These are phyloP conservation scores for Colletotrichum sp. DNA, from an alignment of 2,329 filamentous ascomycete species.

Conservation along the genomic window DNA sequence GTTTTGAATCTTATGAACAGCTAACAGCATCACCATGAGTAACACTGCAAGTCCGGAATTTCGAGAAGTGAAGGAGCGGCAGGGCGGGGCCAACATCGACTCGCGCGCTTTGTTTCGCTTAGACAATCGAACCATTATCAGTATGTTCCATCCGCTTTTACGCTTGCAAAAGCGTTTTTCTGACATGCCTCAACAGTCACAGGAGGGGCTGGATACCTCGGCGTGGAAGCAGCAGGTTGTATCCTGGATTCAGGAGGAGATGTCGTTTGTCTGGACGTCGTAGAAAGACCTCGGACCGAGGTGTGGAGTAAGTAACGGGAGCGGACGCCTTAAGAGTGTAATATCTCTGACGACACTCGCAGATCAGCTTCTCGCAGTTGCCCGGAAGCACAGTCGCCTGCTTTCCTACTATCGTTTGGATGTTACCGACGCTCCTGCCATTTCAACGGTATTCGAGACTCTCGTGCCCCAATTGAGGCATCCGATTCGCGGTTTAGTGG, in stretches of 20 bases:
- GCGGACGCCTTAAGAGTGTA: background rate
- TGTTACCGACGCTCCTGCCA: background rate
- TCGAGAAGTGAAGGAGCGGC: background rate
- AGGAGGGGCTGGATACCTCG: background rate
- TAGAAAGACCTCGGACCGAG: background rate
- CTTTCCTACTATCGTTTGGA: background rate
- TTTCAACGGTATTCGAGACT: background rate
- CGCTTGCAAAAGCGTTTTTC: background rate
- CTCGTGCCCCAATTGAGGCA: background rate
- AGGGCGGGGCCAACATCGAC: background rate
- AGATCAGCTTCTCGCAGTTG: background rate
- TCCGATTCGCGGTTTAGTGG: constrained; percentile 33
- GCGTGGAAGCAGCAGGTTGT: background rate
- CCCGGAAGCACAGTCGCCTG: background rate
- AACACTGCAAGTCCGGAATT: background rate
- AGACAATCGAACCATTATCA: background rate
- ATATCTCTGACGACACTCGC: too few species aligned
- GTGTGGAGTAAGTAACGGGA: background rate
- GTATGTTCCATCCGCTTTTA: background rate
- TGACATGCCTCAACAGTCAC: background rate
- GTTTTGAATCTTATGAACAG: background rate
- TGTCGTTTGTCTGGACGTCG: background rate
- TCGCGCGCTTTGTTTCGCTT: background rate
- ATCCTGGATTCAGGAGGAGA: background rate
- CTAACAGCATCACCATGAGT: background rate